A percentile compares a stretch with the other conserved stretches of the same genome.
phyloP scores from a whole-genome alignment of 164 flowering plant genomes.

The Malania oleifera region DNA sequence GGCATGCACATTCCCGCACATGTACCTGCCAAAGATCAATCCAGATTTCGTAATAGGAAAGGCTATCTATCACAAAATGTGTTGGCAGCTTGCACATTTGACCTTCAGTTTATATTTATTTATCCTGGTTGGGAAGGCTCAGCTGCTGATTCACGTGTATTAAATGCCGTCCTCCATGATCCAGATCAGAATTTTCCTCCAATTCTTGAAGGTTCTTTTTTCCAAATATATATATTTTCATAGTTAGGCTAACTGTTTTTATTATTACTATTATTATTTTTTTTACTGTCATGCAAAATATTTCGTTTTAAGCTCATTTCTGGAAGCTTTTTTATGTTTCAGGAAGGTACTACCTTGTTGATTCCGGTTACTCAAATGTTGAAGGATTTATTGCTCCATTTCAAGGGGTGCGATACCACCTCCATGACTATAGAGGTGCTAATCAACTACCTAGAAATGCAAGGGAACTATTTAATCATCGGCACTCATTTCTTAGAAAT shows the following conservation, averaged over 20 bases:
- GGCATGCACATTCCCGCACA: slow-evolving; percentile 72
- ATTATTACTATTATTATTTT: neutral
- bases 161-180: slow-evolving; percentile 61
- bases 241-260: neutral
- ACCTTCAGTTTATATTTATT: slow-evolving; percentile 66
- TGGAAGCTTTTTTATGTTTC: slow-evolving; percentile 8
- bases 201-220: slow-evolving; percentile 63
- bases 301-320: neutral
- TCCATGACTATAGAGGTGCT: slow-evolving; percentile 54
- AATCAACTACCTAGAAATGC: slow-evolving; percentile 51
- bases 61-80: slow-evolving; percentile 67
- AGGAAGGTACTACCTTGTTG: slow-evolving; percentile 82
- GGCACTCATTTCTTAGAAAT: slow-evolving; percentile 54
- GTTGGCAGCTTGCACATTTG: slow-evolving; percentile 82
- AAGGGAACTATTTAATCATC: slow-evolving; percentile 68
- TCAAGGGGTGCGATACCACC: slow-evolving; percentile 47
- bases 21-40: slow-evolving; percentile 70
- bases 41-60: slow-evolving; percentile 62
- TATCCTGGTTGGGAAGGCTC: slow-evolving; percentile 95
- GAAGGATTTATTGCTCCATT: slow-evolving; percentile 69
- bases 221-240: neutral
- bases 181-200: slow-evolving; percentile 74
- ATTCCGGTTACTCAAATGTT: slow-evolving; percentile 44
- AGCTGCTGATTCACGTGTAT: slow-evolving; percentile 60
- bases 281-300: neutral